phyloP scores from a whole-genome alignment of 257 asterid species.

The Primulina huaijiensis region DNA sequence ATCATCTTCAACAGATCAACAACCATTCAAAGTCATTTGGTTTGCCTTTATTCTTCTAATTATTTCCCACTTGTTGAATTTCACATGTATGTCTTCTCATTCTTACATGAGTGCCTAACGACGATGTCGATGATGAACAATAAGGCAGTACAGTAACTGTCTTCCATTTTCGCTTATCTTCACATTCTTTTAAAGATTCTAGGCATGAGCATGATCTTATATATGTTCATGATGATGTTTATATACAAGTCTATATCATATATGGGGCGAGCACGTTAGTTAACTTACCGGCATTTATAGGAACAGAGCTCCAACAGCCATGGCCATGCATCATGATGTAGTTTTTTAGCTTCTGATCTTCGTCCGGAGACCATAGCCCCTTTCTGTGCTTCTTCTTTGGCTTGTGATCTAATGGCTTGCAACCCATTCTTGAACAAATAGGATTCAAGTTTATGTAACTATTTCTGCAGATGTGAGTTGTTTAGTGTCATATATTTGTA shows the following conservation, averaged over 20 bases:
- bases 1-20: not conserved
- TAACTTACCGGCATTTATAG: conserved; percentile 72
- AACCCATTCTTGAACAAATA: conserved; percentile 38
- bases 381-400: conserved; percentile 60
- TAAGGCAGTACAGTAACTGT: not conserved
- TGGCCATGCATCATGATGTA: conserved; percentile 57
- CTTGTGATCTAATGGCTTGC: conserved; percentile 32
- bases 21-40: conserved; percentile 25
- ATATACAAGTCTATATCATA: not conserved
- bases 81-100: conserved; percentile 11
- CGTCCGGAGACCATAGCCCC: conserved; percentile 91
- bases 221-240: not conserved
- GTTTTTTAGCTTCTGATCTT: conserved; percentile 71
- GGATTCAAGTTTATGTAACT: not conserved
- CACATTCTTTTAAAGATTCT: too few relatives aligned
- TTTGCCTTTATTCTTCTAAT: not conserved
- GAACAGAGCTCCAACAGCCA: conserved; percentile 81
- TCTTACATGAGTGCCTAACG: conserved; percentile 1
- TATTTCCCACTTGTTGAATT: not conserved
- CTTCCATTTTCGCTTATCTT: too few relatives aligned
- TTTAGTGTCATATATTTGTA: not conserved
- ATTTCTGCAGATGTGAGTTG: not conserved
- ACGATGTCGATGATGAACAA: not conserved
- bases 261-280: not conserved
- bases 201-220: not conserved